These are phyloP conservation scores for Cladosporium austrohemisphaericum DNA, from an alignment of 2,329 filamentous ascomycete genomes.

Conservation along the genomic window DNA sequence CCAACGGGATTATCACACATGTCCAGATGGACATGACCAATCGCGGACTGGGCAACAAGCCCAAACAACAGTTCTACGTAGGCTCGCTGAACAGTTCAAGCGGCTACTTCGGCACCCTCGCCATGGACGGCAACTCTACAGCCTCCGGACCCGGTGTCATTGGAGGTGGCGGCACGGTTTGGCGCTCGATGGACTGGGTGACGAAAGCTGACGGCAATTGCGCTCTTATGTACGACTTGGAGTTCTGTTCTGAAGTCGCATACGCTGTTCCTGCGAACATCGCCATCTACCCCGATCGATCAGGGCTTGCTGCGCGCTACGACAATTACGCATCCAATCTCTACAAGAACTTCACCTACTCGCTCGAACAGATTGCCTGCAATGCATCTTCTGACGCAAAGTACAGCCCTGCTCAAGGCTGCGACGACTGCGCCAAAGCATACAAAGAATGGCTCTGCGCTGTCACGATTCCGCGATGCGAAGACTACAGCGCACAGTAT, in stretches of 20 bases:
- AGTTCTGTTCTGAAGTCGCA: conserved; percentile 82
- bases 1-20: conserved; percentile 43
- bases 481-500: conserved; percentile 65
- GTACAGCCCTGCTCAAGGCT: conserved; percentile 77
- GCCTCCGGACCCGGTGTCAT: conserved; percentile 52
- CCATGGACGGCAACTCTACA: conserved; percentile 55
- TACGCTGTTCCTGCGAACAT: conserved; percentile 87
- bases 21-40: conserved; percentile 62
- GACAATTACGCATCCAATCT: conserved; percentile 67
- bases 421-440: conserved; percentile 68
- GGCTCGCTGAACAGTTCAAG: conserved; percentile 68
- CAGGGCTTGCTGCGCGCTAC: conserved; percentile 67
- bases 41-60: conserved; percentile 61
- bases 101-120: conserved; percentile 69
- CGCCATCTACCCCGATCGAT: conserved; percentile 55
- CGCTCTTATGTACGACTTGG: conserved; percentile 78
- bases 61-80: conserved; percentile 86
- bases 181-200: conserved; percentile 65
- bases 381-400: conserved; percentile 67
- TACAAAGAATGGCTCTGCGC: conserved; percentile 97
- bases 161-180: conserved; percentile 74
- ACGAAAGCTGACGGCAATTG: conserved; percentile 84
- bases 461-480: conserved; percentile 86
- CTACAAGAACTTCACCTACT: conserved; percentile 76
- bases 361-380: conserved; percentile 79